These are phyloP conservation scores for Podospora tetraspora DNA, from an alignment of 495 filamentous ascomycete genomes.

Conservation along the genomic window DNA sequence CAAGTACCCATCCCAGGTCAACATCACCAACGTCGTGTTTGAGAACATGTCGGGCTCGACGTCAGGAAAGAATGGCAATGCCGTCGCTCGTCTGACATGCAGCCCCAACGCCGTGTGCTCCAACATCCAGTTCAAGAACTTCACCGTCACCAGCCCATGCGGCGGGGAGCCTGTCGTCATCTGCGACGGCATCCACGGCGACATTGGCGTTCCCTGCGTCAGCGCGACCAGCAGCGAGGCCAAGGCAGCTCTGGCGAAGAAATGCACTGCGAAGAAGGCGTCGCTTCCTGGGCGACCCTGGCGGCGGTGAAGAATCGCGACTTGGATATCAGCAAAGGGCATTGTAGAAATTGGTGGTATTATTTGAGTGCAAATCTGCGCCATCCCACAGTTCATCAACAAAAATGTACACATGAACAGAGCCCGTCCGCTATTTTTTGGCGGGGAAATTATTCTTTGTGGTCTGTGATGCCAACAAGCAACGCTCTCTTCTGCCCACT, in stretches of 20 bases:
- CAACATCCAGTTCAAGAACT: constrained; percentile 46
- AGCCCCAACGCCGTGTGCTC: constrained; percentile 48
- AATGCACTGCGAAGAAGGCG: constrained; percentile 23
- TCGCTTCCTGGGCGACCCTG: constrained; percentile 12
- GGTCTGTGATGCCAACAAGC: not conserved
- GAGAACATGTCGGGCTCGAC: constrained; percentile 52
- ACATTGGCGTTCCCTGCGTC: constrained; percentile 45
- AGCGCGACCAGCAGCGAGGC: constrained; percentile 27
- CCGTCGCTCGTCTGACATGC: constrained; percentile 48
- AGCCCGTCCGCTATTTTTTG: not conserved
- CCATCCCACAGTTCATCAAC: not conserved
- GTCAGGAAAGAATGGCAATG: constrained; percentile 45
- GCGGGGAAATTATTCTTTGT: not conserved
- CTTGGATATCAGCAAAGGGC: not conserved
- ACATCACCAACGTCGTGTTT: constrained; percentile 51
- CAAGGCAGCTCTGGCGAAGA: constrained; percentile 22
- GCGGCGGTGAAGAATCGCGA: constrained; percentile 19
- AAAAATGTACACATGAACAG: not conserved
- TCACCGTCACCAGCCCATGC: constrained; percentile 46
- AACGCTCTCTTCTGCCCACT: not conserved
- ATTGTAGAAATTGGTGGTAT: not conserved
- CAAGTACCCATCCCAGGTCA: constrained; percentile 47
- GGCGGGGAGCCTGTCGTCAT: constrained; percentile 43
- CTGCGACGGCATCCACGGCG: constrained; percentile 49
- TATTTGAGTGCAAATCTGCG: not conserved